Conservation (phyloP, 2,329 filamentous ascomycete genomes). For the Apiospora phragmitis region DNA sequence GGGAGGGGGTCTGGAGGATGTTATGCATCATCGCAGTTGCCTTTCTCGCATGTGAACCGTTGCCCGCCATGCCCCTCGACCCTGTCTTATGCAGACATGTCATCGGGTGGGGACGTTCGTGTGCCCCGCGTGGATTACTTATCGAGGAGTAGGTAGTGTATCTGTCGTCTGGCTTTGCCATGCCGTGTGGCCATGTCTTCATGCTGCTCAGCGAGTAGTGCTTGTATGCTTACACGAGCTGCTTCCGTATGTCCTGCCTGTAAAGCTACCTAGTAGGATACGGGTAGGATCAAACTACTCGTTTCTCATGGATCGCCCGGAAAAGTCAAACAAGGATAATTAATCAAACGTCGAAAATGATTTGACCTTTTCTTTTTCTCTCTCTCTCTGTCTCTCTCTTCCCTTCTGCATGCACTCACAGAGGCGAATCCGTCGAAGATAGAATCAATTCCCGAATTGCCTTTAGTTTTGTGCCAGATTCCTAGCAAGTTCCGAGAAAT, state of each 20-base stretch:
- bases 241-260: not conserved
- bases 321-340: not conserved
- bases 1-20: not conserved
- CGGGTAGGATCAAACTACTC: not conserved
- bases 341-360: not conserved
- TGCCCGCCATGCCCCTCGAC: not conserved
- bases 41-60: not conserved
- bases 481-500: not conserved
- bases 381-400: no score
- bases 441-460: not conserved
- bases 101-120: not conserved
- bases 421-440: not conserved
- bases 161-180: not conserved
- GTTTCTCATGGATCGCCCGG: not conserved
- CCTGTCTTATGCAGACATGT: not conserved
- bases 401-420: no score
- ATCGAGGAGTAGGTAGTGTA: not conserved
- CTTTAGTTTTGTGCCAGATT: not conserved
- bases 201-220: not conserved
- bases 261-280: not conserved
- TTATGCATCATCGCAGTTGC: not conserved
- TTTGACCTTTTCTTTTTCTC: no score
- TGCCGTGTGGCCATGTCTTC: not conserved
- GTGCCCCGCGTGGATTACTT: not conserved
- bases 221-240: not conserved